Conservation (phyloP, 441 rosid genomes). For the Pelargonium cotyledonis region DNA sequence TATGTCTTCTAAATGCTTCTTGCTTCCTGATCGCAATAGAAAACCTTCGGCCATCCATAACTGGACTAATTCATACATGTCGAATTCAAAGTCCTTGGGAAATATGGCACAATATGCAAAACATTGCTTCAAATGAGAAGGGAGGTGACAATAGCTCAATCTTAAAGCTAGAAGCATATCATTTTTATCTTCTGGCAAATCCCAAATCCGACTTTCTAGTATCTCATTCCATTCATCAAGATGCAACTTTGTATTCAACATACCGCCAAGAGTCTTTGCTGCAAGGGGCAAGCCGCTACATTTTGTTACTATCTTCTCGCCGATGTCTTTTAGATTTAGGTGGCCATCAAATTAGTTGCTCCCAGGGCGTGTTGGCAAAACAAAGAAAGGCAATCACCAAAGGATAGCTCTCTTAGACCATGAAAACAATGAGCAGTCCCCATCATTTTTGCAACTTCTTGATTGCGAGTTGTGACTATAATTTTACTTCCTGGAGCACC, state of each 20-base stretch:
- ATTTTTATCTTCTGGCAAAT: neutral
- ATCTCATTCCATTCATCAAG: slow-evolving; percentile 3
- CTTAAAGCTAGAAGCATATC: neutral
- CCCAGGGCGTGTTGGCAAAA: slow-evolving; percentile 4
- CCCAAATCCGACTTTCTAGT: slow-evolving; percentile 8
- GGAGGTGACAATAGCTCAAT: no score
- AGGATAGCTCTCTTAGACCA: neutral
- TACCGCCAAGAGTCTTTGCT: slow-evolving; percentile 3
- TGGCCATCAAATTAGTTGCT: neutral
- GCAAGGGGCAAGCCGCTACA: slow-evolving; percentile 14
- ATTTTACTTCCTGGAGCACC: slow-evolving; percentile 9
- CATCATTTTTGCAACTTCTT: neutral
- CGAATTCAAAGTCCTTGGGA: neutral
- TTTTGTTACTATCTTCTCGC: slow-evolving; percentile 2
- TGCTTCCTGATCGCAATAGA: neutral
- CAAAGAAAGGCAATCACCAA: slow-evolving; percentile 6
- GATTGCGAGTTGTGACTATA: slow-evolving; percentile 15
- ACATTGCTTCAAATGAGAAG: neutral
- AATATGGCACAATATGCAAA: slow-evolving; percentile 14
- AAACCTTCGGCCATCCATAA: slow-evolving; percentile 16
- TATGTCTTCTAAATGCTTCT: neutral
- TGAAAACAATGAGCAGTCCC: neutral
- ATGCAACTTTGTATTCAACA: neutral
- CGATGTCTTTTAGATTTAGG: neutral
- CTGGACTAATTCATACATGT: neutral